Evolutionary conservation across 306 rosid genomes (phyloP).

Genomic region (Vachellia pachyceras): DNA sequence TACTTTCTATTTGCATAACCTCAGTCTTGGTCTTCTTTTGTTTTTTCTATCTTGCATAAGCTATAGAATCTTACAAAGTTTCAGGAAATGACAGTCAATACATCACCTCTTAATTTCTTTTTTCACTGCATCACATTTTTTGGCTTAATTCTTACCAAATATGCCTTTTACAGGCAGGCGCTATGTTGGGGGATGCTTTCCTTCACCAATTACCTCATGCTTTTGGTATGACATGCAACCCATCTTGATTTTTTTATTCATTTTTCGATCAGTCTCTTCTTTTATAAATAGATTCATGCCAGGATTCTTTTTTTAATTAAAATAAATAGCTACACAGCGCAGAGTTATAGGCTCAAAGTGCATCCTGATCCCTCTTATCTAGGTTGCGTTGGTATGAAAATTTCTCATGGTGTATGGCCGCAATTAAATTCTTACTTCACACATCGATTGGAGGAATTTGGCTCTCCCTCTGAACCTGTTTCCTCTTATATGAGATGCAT

Average conservation of each 20-base stretch:
- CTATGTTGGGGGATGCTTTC: slow-evolving; percentile 98
- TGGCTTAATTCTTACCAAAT: slow-evolving; percentile 30
- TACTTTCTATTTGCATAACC: slow-evolving; percentile 3
- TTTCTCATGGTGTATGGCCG: slow-evolving; percentile 4
- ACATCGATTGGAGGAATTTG: neutral
- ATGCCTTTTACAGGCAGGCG: slow-evolving; percentile 81
- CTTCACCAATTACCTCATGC: slow-evolving; percentile 99
- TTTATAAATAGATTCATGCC: slow-evolving; percentile 1
- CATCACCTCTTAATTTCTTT: slow-evolving; percentile 4
- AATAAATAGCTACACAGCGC: neutral
- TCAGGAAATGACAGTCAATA: slow-evolving; percentile 11
- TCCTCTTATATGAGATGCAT: neutral
- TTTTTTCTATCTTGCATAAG: slow-evolving; percentile 2
- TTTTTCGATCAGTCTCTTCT: slow-evolving; percentile 16
- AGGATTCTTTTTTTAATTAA: neutral
- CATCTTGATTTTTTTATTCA: slow-evolving; percentile 18
- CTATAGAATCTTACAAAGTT: slow-evolving; percentile 5
- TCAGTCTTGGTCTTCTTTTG: neutral
- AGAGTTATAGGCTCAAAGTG: neutral
- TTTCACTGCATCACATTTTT: slow-evolving; percentile 10
- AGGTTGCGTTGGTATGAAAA: neutral
- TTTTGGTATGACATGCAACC: slow-evolving; percentile 65
- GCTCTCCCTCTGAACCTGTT: neutral
- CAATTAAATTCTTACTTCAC: neutral
- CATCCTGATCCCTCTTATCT: neutral